A percentile compares a stretch with the other conserved stretches of the same genome.
phyloP scores from a whole-genome alignment of 108 stramenopile genomes.

The Nitzschia inconspicua region DNA sequence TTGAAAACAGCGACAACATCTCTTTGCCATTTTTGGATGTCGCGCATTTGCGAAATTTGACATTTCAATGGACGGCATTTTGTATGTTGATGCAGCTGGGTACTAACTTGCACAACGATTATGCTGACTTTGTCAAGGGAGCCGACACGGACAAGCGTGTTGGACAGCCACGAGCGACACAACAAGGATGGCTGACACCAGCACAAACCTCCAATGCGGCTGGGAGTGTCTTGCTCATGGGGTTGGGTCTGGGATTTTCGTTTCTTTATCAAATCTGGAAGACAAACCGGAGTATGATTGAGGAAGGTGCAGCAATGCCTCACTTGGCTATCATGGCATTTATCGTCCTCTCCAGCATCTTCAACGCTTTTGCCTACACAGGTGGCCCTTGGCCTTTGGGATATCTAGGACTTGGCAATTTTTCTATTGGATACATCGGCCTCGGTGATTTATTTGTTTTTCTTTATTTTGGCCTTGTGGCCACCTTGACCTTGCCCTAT shows the following conservation, averaged over 20 bases:
- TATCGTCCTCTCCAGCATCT: conserved; percentile 58
- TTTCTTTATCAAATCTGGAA: conserved; percentile 41
- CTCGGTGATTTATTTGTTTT: conserved; percentile 88
- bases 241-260: conserved; percentile 43
- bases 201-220: conserved; percentile 63
- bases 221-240: conserved; percentile 35
- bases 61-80: conserved; percentile 36
- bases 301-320: not conserved
- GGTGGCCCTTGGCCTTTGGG: conserved; percentile 88
- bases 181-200: conserved; percentile 87
- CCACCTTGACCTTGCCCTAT: conserved; percentile 69
- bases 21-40: too few relatives aligned
- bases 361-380: conserved; percentile 86
- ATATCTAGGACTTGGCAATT: conserved; percentile 71
- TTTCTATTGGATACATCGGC: conserved; percentile 84
- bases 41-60: too few relatives aligned
- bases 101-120: conserved; percentile 90
- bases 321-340: conserved; percentile 10
- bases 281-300: too few relatives aligned
- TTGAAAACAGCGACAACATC: too few relatives aligned
- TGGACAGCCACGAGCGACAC: conserved; percentile 87
- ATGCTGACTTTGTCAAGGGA: conserved; percentile 87
- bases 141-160: conserved; percentile 79
- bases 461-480: conserved; percentile 87
- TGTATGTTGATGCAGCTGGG: conserved; percentile 75